A percentile compares a stretch with the other conserved stretches of the same genome.
These are phyloP conservation scores for Fusarium denticulatum DNA, from an alignment of 2,329 filamentous ascomycete species.

Conservation along the genomic window DNA sequence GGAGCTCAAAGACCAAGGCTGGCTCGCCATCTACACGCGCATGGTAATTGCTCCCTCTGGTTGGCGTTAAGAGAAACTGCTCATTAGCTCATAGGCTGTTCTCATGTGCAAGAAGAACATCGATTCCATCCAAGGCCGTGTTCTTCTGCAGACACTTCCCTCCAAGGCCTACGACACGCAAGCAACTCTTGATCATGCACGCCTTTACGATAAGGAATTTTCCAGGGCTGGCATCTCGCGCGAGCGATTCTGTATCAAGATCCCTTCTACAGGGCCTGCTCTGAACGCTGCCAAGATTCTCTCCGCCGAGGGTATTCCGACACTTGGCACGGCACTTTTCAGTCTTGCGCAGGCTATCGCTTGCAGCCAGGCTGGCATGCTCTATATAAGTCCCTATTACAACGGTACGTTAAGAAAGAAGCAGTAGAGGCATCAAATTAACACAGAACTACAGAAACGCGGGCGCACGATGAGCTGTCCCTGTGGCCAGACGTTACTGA, in stretches of 20 bases:
- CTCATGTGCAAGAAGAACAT: conserved; percentile 59
- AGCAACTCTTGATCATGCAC: conserved; percentile 57
- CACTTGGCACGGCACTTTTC: conserved; percentile 59
- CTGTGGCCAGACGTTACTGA: conserved; percentile 60
- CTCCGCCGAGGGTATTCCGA: conserved; percentile 56
- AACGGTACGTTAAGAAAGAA: conserved; percentile 49
- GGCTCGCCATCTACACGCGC: conserved; percentile 60
- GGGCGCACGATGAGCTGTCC: conserved; percentile 53
- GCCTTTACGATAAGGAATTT: conserved; percentile 58
- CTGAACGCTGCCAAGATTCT: conserved; percentile 57
- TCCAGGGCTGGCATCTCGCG: conserved; percentile 54
- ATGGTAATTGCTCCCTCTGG: conserved; percentile 42
- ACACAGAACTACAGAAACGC: conserved; percentile 48
- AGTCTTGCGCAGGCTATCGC: conserved; percentile 60
- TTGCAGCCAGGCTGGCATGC: conserved; percentile 57
- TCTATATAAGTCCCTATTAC: conserved; percentile 61
- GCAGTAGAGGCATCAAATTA: rapidly evolving
- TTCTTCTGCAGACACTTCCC: conserved; percentile 59
- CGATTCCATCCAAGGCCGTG: conserved; percentile 56
- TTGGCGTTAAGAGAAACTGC: not conserved
- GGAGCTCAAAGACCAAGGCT: conserved; percentile 57
- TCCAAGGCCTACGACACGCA: conserved; percentile 57
- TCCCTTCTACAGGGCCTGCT: conserved; percentile 59
- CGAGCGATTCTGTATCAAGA: conserved; percentile 62
- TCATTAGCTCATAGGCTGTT: conserved; percentile 48